Conservation (phyloP, 1,284 basidiomycete species). For the Sanghuangporus weigelae region DNA sequence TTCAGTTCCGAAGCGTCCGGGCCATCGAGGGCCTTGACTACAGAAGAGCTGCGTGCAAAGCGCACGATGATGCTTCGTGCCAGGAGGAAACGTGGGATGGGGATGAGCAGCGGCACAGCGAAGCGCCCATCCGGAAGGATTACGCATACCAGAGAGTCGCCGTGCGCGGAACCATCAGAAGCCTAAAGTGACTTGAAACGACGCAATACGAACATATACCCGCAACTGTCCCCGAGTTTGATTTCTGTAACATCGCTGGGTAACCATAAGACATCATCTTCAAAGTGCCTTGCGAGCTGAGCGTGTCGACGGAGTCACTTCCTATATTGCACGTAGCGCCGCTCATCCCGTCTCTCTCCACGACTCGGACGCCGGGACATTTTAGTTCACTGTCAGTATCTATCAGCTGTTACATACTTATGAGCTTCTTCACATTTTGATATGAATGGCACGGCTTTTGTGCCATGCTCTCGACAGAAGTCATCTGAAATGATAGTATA, state of each 20-base stretch:
- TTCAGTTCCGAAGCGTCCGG: conserved; percentile 15
- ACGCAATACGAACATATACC: not conserved
- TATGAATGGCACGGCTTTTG: not conserved
- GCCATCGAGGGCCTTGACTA: conserved; percentile 7
- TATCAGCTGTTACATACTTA: not conserved
- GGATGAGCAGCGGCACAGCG: not conserved
- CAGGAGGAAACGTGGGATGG: conserved; percentile 11
- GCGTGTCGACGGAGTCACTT: not conserved
- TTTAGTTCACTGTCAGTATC: not conserved
- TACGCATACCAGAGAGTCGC: not conserved
- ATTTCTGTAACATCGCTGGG: not conserved
- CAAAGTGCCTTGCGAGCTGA: not conserved
- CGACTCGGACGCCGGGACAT: not conserved
- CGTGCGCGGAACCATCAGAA: not conserved
- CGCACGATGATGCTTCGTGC: conserved; percentile 14
- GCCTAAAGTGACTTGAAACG: not conserved
- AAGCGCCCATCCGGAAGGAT: not conserved
- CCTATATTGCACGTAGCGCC: not conserved
- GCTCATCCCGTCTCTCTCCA: not conserved
- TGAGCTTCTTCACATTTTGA: not conserved
- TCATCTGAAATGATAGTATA: not conserved
- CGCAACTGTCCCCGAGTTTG: not conserved
- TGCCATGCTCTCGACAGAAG: not conserved
- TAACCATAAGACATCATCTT: not conserved
- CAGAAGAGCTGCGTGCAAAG: conserved; percentile 14